Percentiles rank a stretch among this genome's conserved stretches.
Evolutionary conservation across 2,329 filamentous ascomycete genomes (phyloP).

Genomic region (Aspergillus udagawae): DNA sequence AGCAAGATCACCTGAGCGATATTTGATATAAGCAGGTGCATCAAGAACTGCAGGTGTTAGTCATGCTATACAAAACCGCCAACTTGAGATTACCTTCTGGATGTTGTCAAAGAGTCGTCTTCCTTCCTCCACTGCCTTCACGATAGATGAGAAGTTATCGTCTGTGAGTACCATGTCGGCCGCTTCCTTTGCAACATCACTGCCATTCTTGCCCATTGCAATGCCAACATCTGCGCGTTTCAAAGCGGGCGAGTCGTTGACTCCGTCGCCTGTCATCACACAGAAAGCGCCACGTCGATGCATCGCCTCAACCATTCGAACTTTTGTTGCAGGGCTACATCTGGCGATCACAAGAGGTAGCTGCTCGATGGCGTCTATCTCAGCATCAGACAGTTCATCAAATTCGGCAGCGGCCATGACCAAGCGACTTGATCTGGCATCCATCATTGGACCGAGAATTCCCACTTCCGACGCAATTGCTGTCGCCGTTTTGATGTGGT

Average conservation of each 20-base stretch:
- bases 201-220: conserved; percentile 80
- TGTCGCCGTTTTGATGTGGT: conserved; percentile 54
- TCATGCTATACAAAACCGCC: conserved; percentile 24
- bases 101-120: conserved; percentile 85
- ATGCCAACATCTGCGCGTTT: conserved; percentile 81
- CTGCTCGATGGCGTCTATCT: conserved; percentile 64
- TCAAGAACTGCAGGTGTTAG: conserved; percentile 53
- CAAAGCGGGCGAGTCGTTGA: conserved; percentile 80
- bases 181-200: conserved; percentile 80
- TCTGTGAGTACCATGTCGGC: conserved; percentile 61
- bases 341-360: conserved; percentile 78
- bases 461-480: conserved; percentile 57
- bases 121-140: conserved; percentile 77
- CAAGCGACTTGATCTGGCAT: conserved; percentile 40
- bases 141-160: conserved; percentile 84
- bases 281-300: conserved; percentile 72
- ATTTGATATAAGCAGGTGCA: conserved; percentile 75
- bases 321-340: conserved; percentile 81
- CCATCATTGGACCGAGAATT: conserved; percentile 46
- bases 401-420: conserved; percentile 56
- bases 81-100: conserved; percentile 52
- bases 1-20: conserved; percentile 79
- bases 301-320: conserved; percentile 84
- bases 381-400: conserved; percentile 49
- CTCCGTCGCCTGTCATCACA: conserved; percentile 85